phyloP scores from a whole-genome alignment of 2,329 filamentous ascomycete species.

The Penicillium sp. region DNA sequence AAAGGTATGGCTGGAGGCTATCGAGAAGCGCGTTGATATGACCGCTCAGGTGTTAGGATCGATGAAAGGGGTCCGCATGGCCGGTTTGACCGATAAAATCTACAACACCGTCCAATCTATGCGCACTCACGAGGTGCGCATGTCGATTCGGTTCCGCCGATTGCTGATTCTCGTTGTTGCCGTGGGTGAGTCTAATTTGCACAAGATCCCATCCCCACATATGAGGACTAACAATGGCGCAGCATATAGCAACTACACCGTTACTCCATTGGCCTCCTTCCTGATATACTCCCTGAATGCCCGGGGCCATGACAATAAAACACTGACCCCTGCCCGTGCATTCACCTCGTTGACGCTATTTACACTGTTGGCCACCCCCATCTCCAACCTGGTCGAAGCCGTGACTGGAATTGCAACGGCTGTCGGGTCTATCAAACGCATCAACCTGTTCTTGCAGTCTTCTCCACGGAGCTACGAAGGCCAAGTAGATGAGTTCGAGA shows the following conservation, averaged over 20 bases:
- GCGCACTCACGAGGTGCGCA: slow-evolving; percentile 29
- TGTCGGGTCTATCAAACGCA: slow-evolving; percentile 4
- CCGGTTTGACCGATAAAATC: slow-evolving; percentile 14
- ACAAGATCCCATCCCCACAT: not conserved
- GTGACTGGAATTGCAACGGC: slow-evolving; percentile 4
- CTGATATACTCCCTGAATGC: slow-evolving; percentile 5
- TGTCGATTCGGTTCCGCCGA: slow-evolving; percentile 23
- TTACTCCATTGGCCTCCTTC: slow-evolving; percentile 8
- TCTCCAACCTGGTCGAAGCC: slow-evolving; percentile 3
- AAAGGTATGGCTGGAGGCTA: not conserved
- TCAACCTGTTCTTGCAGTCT: slow-evolving; percentile 7
- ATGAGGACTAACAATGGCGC: not conserved
- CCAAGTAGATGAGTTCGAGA: not conserved
- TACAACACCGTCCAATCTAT: slow-evolving; percentile 27
- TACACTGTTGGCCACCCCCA: slow-evolving; percentile 1
- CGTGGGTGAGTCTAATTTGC: not conserved
- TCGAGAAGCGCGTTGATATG: not conserved
- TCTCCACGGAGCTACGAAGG: not conserved
- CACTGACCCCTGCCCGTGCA: slow-evolving; percentile 6
- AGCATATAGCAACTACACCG: slow-evolving; percentile 4
- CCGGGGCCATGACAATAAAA: not conserved
- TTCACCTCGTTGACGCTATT: slow-evolving; percentile 12
- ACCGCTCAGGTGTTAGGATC: not conserved
- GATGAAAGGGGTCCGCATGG: not conserved
- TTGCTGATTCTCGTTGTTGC: not conserved